Base-by-base conservation (phyloP, 139 green algal genomes). In the Prasinococcaceae sp. region DNA sequence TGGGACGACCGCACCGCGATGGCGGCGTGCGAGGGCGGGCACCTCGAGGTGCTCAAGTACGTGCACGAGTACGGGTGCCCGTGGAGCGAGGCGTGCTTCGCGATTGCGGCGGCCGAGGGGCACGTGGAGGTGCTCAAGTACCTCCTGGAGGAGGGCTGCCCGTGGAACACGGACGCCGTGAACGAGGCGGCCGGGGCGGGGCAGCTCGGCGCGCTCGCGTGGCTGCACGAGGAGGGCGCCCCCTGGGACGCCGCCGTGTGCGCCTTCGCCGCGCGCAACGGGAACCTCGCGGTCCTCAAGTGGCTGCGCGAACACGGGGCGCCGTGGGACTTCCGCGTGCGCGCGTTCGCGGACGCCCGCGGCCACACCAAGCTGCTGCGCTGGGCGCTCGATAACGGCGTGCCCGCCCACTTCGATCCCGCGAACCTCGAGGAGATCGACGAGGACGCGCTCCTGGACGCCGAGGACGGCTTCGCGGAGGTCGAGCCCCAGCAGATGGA, bases 71-170 rank as follows among this genome's bases (percentile, higher is more conserved):
- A 51, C 22, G 53, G 53, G 2, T 51, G 38, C 6, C 38, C 39
- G 2, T 47, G 33, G 53, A 20, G 51, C 53, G 53, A 28, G 20
- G 12, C 17, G 30, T n/a, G n/a, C 17, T 60, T 24, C 25, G 23
- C 16, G 17, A 40, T 14, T 19, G 41, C 53, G 2, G 53, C 40
- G 26, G n/a, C 20, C 24, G 29, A 27, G 19, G 53, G 53, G 5
- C 39, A 60, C 27, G 16, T 60, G 22, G 24, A 50, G 39, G 19
- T 51, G 35, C 29, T 60, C 10, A 2, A 60, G 27, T 60, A 33
- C 24, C 14, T 51, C 39, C 40, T 24, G 22, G 38, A n/a, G 30
- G 28, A 51, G 23, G 23, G 32, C 6, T 59, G 50, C 50, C 50
- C 50, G 32, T 59, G 50, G 50, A 26, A 59, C 37, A 17, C 20